A percentile compares a stretch with the other conserved stretches of the same genome.
These are phyloP conservation scores for Blastocrithidia nonstop DNA, from an alignment of 208 protist genomes.

Conservation along the genomic window DNA sequence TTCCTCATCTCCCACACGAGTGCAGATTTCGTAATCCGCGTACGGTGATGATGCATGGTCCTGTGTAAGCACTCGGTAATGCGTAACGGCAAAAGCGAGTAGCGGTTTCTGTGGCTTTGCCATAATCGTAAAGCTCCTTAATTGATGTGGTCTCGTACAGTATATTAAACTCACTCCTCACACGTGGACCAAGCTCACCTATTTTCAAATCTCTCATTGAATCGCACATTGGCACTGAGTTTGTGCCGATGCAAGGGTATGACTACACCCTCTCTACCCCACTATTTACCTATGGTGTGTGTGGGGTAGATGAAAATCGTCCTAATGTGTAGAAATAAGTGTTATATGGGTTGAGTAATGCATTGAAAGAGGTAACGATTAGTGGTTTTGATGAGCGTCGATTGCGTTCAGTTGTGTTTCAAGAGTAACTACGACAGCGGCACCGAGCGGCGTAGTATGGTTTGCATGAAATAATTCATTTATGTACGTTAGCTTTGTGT, in stretches of 20 bases:
- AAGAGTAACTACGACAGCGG: slow-evolving; percentile 78
- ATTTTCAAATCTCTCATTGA: slow-evolving; percentile 84
- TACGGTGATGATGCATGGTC: slow-evolving; percentile 6
- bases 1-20: slow-evolving; percentile 37
- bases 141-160: slow-evolving; percentile 67
- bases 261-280: slow-evolving; percentile 66
- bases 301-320: slow-evolving; percentile 65
- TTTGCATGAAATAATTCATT: slow-evolving; percentile 53
- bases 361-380: slow-evolving; percentile 28
- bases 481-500: slow-evolving; percentile 59
- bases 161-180: slow-evolving; percentile 74
- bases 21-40: slow-evolving; percentile 32
- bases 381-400: slow-evolving; percentile 77
- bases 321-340: slow-evolving; percentile 42
- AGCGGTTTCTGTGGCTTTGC: slow-evolving; percentile 59
- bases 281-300: slow-evolving; percentile 78
- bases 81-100: slow-evolving; percentile 48
- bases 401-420: slow-evolving; percentile 75
- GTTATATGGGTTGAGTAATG: slow-evolving; percentile 27
- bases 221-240: slow-evolving; percentile 75
- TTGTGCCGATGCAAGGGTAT: slow-evolving; percentile 73
- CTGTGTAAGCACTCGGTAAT: not conserved
- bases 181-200: slow-evolving; percentile 65
- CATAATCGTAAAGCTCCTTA: slow-evolving; percentile 31
- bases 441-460: slow-evolving; percentile 81